Percentiles rank a stretch among this genome's conserved stretches.
Evolutionary conservation across 2,329 filamentous ascomycete genomes (phyloP).

Genomic region (Phialophora expanda): DNA sequence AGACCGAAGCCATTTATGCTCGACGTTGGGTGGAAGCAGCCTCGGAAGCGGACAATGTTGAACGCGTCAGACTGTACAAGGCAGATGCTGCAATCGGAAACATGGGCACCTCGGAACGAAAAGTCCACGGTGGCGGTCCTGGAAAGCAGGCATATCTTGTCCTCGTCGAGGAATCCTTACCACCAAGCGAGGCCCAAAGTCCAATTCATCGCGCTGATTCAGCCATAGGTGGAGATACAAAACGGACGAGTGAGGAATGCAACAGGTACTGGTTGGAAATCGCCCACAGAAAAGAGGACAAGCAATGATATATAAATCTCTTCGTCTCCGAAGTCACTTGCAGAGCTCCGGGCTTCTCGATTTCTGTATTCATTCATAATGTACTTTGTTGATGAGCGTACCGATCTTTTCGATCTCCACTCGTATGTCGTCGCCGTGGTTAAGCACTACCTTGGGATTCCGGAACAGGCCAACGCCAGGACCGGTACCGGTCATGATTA

Average conservation of each 20-base stretch:
- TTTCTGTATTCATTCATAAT: constrained; percentile 48
- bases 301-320: neutral
- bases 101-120: constrained; percentile 3
- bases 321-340: neutral
- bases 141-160: constrained; percentile 5
- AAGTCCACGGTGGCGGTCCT: constrained; percentile 1
- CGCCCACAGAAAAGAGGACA: neutral
- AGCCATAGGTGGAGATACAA: neutral
- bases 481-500: constrained; percentile 50
- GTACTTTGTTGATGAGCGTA: constrained; percentile 50
- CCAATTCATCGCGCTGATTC: neutral
- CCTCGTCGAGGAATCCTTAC: constrained; percentile 1
- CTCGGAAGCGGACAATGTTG: neutral
- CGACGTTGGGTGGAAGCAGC: constrained; percentile 3
- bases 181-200: neutral
- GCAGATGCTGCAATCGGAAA: neutral
- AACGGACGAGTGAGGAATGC: neutral
- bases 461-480: constrained; percentile 51
- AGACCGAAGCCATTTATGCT: constrained; percentile 1
- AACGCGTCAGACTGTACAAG: constrained; percentile 12
- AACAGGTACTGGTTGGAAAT: constrained; percentile 6
- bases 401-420: constrained; percentile 57
- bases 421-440: constrained; percentile 49
- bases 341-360: neutral
- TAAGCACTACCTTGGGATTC: constrained; percentile 47